phyloP scores from a whole-genome alignment of 1,284 basidiomycete species.

The Singerocomus rubriflavus region DNA sequence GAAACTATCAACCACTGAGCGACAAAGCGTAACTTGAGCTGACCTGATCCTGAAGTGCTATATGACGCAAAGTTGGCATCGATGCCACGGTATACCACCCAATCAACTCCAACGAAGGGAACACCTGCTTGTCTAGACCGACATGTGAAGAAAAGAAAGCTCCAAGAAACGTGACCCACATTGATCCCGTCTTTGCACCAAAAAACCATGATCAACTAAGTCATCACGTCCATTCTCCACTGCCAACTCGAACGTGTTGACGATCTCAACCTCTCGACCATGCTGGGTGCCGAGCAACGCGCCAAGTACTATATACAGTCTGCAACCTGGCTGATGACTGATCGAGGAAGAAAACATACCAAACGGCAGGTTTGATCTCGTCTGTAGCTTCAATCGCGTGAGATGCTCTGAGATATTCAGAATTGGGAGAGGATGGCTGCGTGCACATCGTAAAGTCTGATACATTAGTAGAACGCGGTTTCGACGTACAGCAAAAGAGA shows the following conservation, averaged over 20 bases:
- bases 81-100: slow-evolving; percentile 93
- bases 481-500: slow-evolving; percentile 63
- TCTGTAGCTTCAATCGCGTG: slow-evolving; percentile 80
- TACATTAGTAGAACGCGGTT: neutral
- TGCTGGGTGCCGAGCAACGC: slow-evolving; percentile 93
- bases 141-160: slow-evolving; percentile 8
- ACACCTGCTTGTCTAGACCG: slow-evolving; percentile 88
- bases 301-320: slow-evolving; percentile 67
- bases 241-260: slow-evolving; percentile 92
- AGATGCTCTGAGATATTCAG: slow-evolving; percentile 96
- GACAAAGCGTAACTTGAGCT: slow-evolving; percentile 13
- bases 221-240: slow-evolving; percentile 49
- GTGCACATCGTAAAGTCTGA: slow-evolving; percentile 17
- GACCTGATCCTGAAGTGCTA: slow-evolving; percentile 84
- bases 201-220: slow-evolving; percentile 76
- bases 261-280: slow-evolving; percentile 92
- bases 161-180: slow-evolving; percentile 52
- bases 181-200: slow-evolving; percentile 82
- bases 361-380: slow-evolving; percentile 58
- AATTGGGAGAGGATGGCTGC: slow-evolving; percentile 92
- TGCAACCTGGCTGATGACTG: neutral
- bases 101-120: slow-evolving; percentile 93
- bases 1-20: neutral
- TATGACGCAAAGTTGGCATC: slow-evolving; percentile 69
- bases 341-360: slow-evolving; percentile 42